Evolutionary conservation across 352 stramenopile genomes (phyloP), one percentile per base, ranked within the genome.

Genomic region (Thalassiosira hispida): DNA sequence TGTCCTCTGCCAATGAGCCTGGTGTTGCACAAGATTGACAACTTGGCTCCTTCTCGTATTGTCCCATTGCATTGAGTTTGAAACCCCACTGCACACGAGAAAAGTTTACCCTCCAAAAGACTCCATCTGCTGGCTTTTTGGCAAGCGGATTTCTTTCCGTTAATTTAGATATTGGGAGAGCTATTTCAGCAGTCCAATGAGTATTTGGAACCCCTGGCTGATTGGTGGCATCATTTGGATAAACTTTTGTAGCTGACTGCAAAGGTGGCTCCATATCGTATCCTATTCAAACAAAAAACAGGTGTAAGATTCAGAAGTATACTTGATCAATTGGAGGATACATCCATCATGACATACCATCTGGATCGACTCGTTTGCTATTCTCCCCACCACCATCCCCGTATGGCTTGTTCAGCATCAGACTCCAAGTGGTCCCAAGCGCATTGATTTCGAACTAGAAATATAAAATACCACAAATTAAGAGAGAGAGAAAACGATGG

Each of bases 361-460:
- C 23, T 35, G 66, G 38, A 47, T 83, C 56, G 9, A 83, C 44
- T 51, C 75, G 22, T 57, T 77, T 78, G 46, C 75, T 83, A 68
- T 78, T 38, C 59, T 83, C 75, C 1, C 75, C 52, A 9, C 75
- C 75, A 53, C 42, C 31, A 65, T 83, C 75, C 52, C 38, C 66
- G 60, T 83, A 83, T 27, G 75, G 75, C 42, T 83, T 83, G 18
- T 83, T 74, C 2, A 83, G 52, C 1, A 76, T 35, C 35, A 83
- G 55, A 63, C 59, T 78, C 75, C 75, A 83, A 22, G 66, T 83
- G 60, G 75, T 83, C 7, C 75, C 75, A 44, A 75, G 61, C 14
- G 75, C 59, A 69, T 83, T 83, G n/a, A 83, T 83, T 46, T 83
- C 73, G 68, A 81, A 81, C 64, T 79, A 56, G 8, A 55, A 20